Evolutionary conservation across 305 asterid genomes (phyloP), one percentile per base, ranked within the genome.

Genomic region (Fraxinus ornus): DNA sequence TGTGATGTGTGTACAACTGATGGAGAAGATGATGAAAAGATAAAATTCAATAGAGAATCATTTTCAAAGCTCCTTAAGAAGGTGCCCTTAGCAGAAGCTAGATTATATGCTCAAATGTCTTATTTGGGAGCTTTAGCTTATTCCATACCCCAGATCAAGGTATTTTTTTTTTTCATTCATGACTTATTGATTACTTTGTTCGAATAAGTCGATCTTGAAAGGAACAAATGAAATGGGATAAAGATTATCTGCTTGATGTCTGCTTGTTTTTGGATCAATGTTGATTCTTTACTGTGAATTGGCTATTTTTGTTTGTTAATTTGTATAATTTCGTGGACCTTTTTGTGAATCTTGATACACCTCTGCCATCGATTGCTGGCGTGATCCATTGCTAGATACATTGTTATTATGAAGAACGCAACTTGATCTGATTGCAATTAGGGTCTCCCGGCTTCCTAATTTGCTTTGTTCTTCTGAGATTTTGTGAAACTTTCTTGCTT

Each of bases 121-220:
- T 91, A 90, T 89, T 87, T 96, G 90, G 98, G 98, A 72, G 88
- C 85, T 81, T 87, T 94, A 90, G 98, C 99, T 85, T 96, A 96
- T 89, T 86, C 92, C 13, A 90, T 96, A 2, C 87, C 99, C 17
- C 91, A 87, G 78, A 96, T 96, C 83, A 94, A 94, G 99, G 99
- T 96, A 79, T 28, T 28, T 28, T 28, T 32, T 39, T 39, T 39
- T 57, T 88, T 22, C 49, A 8, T 22, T 71, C 15, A 2, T 47
- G 7, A 32, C 39, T 55, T 77, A 33, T 22, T 24, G 0, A 35
- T 15, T 75, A 44, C 66, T n/a, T 55, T 5, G 62, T 49, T 49
- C 62, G 6, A 12, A 44, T 44, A 44, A 44, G n/a, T 10, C 47
- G 47, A 39, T 39, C 13, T 8, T 39, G 47, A 44, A 44, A 44